Evolutionary conservation across 73 alveolate genomes (phyloP), one percentile per base, ranked within the genome.

Genomic region (Stentor coeruleus): DNA sequence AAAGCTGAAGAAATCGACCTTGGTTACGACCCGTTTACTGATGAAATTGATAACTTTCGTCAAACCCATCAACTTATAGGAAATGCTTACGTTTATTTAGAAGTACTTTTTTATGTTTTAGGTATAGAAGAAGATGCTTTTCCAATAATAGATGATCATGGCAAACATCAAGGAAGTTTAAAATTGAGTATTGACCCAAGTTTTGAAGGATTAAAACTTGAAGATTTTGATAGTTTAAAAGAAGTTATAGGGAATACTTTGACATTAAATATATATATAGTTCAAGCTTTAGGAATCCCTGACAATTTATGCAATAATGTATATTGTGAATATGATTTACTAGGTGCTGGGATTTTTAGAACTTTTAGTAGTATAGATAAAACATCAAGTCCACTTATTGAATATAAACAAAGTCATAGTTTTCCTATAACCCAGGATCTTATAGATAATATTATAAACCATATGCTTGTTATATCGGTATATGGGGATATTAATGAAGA

Each of bases 21-120:
- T 1, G 87, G 66, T 41, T 90, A 87, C 20, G 98, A 94, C 75
- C 98, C 98, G 37, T 94, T 94, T 89, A 89, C 93, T 92, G 98
- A 94, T 85, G 94, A 90, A 4, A 86, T 89, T 30, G 94, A 36
- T 81, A 91, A 66, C 81, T 86, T 3, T 84, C 90, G 2, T 96
- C 26, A 33, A 20, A 66, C 79, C 33, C 33, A 66, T 66, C n/a
- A 35, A 38, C 38, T 75, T 20, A 75, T 75, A 37, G 83, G 83
- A 15, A 14, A 39, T 2, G 83, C 74, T 37, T 75, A 75, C 39
- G 59, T 66, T 20, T 66, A 26, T 2, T 33, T 66, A 1, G 79
- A 66, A 20, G 74, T 75, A n/a, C 77, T 42, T 81, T 33, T 28
- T 85, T 85, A 39, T 83, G 58, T 4, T 42, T 77, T 39, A 93